A percentile compares a stretch with the other conserved stretches of the same genome.
Conservation (phyloP, 441 rosid genomes). For the Pelargonium citronellum region DNA sequence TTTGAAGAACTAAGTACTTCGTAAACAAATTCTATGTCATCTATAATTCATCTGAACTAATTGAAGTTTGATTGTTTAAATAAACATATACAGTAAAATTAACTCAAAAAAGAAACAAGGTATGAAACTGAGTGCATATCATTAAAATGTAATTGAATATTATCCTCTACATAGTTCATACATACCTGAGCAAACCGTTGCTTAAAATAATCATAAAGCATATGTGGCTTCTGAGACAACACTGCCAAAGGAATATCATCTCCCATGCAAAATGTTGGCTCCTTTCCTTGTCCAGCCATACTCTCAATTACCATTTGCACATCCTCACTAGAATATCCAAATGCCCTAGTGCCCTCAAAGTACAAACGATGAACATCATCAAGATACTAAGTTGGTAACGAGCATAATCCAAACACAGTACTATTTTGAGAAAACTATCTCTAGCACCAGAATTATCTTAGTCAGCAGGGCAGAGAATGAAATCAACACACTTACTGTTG, state of each 20-base stretch:
- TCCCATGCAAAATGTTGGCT: constrained; percentile 97
- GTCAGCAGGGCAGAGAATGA: constrained; percentile 4
- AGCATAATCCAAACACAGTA: background rate
- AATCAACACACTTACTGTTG: constrained; percentile 69
- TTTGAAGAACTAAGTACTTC: background rate
- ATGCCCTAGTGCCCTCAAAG: constrained; percentile 58
- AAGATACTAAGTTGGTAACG: constrained; percentile 11
- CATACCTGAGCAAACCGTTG: constrained; percentile 99
- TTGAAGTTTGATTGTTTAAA: background rate
- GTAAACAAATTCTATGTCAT: background rate
- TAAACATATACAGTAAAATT: background rate
- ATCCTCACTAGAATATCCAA: constrained; percentile 98
- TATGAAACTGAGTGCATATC: background rate
- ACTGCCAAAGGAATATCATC: constrained; percentile 84
- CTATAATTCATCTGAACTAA: background rate
- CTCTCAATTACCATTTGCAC: constrained; percentile 97
- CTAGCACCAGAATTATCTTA: background rate
- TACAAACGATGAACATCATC: constrained; percentile 19
- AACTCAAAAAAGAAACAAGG: background rate
- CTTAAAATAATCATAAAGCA: constrained; percentile 96
- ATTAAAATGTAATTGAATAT: background rate
- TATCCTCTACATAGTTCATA: background rate
- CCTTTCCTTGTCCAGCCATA: constrained; percentile 97
- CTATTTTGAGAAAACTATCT: background rate
- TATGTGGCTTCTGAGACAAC: constrained; percentile 78